Base-by-base conservation (phyloP, 768 basidiomycete species). In the Russula foetens region DNA sequence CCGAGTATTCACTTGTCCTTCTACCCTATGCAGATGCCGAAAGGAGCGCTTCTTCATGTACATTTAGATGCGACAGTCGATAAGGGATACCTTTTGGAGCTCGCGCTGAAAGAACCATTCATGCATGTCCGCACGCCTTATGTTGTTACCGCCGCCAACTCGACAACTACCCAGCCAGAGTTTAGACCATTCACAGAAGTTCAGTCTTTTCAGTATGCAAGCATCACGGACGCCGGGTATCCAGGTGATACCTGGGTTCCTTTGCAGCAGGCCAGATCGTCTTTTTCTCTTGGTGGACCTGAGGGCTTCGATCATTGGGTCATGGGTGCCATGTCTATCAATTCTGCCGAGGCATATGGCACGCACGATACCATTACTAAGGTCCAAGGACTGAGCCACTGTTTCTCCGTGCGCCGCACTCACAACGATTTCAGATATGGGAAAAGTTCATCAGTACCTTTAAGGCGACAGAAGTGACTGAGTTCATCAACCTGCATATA, bases 31-130 rank as follows among this genome's bases (percentile, higher is more conserved):
- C 28, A 87, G 85, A 88, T 91, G 86, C 89, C 89, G 2, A 91
- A 90, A 71, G 90, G 89, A 43, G 86, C 79, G 1, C 75, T 91
- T 4, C 74, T 92, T 15, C 88, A 91, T 65, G 81, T 77, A 0
- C 89, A 91, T 68, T 74, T 91, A n/a, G 87, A 88, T 66, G 84
- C 86, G 21, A 86, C 82, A 0, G 84, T 88, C 24, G 81, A 85
- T 54, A 77, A 76, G 1, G 67, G 73, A 21, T 73, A 75, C 24
- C 73, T 90, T 6, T 73, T 86, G 15, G 68, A 75, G 19, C 72
- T 84, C 12, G 86, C 85, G 1, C 69, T 84, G 26, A 70, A 80
- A 53, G 75, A 89, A 33, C 76, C 81, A 2, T 76, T 78, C 8
- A 74, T 90, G n/a, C 83, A 89, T 71, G 76, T 90, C 53, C 75